Conservation (phyloP, 2,329 filamentous ascomycete genomes). For the Colletotrichum eremochloae region DNA sequence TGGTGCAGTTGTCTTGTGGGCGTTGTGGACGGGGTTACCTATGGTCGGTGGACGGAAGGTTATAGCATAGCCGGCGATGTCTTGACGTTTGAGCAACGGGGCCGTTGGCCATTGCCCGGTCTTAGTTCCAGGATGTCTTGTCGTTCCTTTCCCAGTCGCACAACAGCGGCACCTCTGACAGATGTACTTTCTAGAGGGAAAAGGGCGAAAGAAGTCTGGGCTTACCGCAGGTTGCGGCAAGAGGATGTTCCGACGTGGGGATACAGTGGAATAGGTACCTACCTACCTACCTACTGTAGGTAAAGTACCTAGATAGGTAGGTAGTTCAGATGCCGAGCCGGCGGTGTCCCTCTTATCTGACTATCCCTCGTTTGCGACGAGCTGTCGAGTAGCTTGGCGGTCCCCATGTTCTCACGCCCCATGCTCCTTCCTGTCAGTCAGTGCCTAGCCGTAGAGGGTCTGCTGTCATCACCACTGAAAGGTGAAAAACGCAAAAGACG, state of each 20-base stretch:
- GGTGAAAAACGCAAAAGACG: neutral
- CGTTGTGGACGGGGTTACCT: neutral
- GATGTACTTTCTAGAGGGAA: conserved; percentile 8
- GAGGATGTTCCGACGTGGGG: neutral
- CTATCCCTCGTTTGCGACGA: neutral
- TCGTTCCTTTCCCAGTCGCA: neutral
- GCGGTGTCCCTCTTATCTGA: conserved; percentile 11
- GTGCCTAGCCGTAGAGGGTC: neutral
- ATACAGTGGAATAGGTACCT: too few species aligned
- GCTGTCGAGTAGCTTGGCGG: neutral
- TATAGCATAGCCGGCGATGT: neutral
- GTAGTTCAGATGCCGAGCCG: conserved; percentile 2
- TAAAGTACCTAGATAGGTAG: too few species aligned
- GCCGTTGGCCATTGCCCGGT: neutral
- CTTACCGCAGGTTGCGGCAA: conserved; percentile 12
- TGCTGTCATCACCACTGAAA: conserved; percentile 3
- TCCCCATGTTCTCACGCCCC: neutral
- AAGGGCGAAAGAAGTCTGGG: neutral
- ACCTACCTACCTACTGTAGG: too few species aligned
- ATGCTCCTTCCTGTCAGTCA: neutral
- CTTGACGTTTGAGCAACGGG: neutral
- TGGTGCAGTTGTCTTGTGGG: neutral
- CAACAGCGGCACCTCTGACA: conserved; percentile 29
- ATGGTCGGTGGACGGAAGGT: neutral
- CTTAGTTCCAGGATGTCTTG: conserved; percentile 6